Conservation (phyloP, 129 eudicot genomes). For the Smallanthus sonchifolius region DNA sequence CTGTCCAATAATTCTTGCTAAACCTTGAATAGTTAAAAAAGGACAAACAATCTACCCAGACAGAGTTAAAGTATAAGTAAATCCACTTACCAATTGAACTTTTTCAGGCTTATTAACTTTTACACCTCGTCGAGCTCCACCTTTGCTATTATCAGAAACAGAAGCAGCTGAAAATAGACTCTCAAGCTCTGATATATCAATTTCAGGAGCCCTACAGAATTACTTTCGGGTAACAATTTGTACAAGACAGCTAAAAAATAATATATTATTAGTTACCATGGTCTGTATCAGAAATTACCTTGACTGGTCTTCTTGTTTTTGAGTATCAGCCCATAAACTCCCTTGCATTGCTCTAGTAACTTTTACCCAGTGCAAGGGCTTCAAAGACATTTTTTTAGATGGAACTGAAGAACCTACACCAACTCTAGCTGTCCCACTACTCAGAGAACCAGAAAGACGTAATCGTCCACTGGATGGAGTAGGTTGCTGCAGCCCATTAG, state of each 20-base stretch:
- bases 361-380: conserved; percentile 94
- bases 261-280: not conserved
- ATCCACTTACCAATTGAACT: conserved; percentile 78
- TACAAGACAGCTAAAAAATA: not conserved
- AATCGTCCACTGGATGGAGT: conserved; percentile 47
- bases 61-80: conserved; percentile 8
- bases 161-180: conserved; percentile 80
- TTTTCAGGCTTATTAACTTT: conserved; percentile 81
- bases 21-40: not conserved
- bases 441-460: conserved; percentile 42
- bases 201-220: conserved; percentile 78
- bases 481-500: conserved; percentile 39
- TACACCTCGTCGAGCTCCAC: conserved; percentile 61
- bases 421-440: conserved; percentile 53
- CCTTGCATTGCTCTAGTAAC: conserved; percentile 95
- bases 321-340: conserved; percentile 94
- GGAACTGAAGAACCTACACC: conserved; percentile 54
- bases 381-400: conserved; percentile 67
- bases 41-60: conserved; percentile 9
- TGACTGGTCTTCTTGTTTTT: conserved; percentile 69
- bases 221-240: conserved; percentile 21
- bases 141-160: conserved; percentile 64
- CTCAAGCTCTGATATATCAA: conserved; percentile 92
- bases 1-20: conserved; percentile 13
- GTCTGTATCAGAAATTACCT: conserved; percentile 38